Evolutionary conservation across 306 rosid species (phyloP).

Genomic region (Pyrus bretschneideri): DNA sequence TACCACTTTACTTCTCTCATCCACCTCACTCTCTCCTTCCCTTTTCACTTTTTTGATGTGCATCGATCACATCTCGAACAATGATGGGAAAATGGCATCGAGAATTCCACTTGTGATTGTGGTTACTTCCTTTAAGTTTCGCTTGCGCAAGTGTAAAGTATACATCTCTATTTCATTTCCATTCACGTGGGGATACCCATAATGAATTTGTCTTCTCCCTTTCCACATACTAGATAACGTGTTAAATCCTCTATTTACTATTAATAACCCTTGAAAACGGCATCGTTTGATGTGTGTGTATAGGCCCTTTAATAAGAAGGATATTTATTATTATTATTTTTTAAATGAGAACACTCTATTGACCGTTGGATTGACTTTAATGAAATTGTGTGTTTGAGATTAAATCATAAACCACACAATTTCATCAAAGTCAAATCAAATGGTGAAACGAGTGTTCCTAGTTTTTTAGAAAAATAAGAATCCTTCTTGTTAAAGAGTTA

Average conservation of each 20-base stretch:
- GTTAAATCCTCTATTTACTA: background rate
- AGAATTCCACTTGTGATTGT: background rate
- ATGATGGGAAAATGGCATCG: background rate
- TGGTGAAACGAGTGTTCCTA: rapidly evolving
- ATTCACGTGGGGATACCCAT: background rate
- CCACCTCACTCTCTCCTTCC: background rate
- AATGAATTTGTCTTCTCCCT: background rate
- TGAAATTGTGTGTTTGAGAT: too few relatives aligned
- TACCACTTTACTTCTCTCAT: background rate
- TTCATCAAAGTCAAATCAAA: too few relatives aligned
- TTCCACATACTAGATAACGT: background rate
- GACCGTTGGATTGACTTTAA: too few relatives aligned
- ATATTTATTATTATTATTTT: too few relatives aligned
- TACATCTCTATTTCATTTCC: background rate
- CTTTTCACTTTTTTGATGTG: background rate
- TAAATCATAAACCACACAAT: too few relatives aligned
- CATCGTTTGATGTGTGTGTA: background rate
- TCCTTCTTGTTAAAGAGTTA: too few relatives aligned
- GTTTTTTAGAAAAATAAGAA: rapidly evolving
- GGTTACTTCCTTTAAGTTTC: background rate
- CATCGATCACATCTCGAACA: background rate
- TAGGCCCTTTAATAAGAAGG: too few relatives aligned
- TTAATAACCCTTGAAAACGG: background rate
- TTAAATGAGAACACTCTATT: rapidly evolving
- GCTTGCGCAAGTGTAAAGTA: background rate